Evolutionary conservation across 208 protist species (phyloP), one percentile per base, ranked within the genome.

Genomic region (Phytomonas francai): DNA sequence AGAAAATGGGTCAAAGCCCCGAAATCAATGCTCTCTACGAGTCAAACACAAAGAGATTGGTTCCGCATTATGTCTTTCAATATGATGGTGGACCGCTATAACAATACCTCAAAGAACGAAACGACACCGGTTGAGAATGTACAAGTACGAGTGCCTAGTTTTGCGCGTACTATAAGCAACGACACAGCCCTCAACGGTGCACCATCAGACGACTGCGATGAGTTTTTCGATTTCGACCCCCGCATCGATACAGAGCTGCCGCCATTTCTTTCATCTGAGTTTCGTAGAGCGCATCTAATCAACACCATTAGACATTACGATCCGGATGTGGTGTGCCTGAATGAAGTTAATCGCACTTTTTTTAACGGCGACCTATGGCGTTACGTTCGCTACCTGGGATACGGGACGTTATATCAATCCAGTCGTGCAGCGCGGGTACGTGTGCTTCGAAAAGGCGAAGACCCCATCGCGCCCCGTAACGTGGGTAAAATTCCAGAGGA

Each of bases 11-110:
- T 89, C 31, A 68, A 74, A 58, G 85, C 86, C 22, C 86, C 86
- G 3, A 27, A 81, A 2, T 92, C 84, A 28, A 68, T 76, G 28
- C 74, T 94, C 3, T 92, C 88, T 8, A 94, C 85, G 5, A 66
- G 78, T 11, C 36, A 71, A 11, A 83, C 86, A 14, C 74, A 83
- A 5, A 73, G 84, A 6, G 83, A 92, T 68, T 94, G 89, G 86
- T 94, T 94, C 67, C 85, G 89, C 8, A n/a, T 94, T 25, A 89
- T 94, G 89, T 79, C 78, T 59, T 94, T 92, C 57, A 94, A 94
- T 73, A 78, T 84, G 49, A 92, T 92, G 85, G 74, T 75, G 6
- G 86, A 92, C 67, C 69, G 70, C 7, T 94, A 82, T 80, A 81
- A 64, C n/a, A 36, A 65, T 4, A 22, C 29, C 8, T 30, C 29